These are phyloP conservation scores for Capsicum baccatum DNA, from an alignment of 257 asterid species.

Conservation along the genomic window DNA sequence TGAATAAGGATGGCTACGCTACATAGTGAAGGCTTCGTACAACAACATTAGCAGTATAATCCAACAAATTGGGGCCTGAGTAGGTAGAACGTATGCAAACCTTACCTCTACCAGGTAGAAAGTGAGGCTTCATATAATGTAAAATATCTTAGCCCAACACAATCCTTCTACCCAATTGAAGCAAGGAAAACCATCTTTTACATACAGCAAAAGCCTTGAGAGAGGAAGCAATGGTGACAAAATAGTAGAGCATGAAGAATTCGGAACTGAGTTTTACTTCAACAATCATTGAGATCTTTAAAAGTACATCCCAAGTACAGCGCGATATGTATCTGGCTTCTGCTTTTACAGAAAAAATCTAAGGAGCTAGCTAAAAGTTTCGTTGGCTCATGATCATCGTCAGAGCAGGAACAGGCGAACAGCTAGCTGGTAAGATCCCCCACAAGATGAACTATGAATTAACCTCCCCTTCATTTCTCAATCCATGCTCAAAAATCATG, in stretches of 20 bases:
- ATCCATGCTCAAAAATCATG: constrained; percentile 26
- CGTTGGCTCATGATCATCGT: not conserved
- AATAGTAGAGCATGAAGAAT: not conserved
- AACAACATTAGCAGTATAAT: too few relatives aligned
- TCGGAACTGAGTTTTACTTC: not conserved
- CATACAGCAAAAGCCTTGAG: not conserved
- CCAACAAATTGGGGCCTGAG: too few relatives aligned
- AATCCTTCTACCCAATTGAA: not conserved
- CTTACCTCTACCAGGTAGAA: too few relatives aligned
- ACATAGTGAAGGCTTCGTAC: too few relatives aligned
- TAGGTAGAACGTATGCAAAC: too few relatives aligned
- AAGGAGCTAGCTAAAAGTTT: not conserved
- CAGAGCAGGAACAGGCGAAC: not conserved
- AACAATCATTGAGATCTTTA: not conserved
- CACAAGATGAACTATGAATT: not conserved
- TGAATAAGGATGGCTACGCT: not conserved
- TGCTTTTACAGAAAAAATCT: not conserved
- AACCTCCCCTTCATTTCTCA: constrained; percentile 25
- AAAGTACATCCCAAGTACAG: not conserved
- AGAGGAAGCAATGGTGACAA: not conserved
- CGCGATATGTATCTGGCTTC: not conserved
- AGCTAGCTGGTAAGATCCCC: not conserved
- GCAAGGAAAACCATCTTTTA: not conserved
- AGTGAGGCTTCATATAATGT: too few relatives aligned
- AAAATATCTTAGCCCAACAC: not conserved